Evolutionary conservation across 768 basidiomycete genomes (phyloP).

Genomic region (Rhizopogon sp.): DNA sequence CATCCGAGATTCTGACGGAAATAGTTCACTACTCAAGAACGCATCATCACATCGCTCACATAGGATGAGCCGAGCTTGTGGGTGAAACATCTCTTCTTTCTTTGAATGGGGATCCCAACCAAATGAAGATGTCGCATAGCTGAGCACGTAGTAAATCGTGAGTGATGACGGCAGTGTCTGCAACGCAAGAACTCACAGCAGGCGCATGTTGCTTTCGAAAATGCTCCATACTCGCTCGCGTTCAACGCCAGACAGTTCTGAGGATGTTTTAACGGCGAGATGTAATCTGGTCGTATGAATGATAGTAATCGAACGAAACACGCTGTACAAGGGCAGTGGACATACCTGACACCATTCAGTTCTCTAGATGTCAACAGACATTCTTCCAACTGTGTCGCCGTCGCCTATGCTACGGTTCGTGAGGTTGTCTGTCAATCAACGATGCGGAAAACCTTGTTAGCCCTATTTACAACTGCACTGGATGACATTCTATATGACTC

Average conservation of each 20-base stretch:
- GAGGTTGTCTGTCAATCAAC: not conserved
- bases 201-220: slow-evolving; percentile 56
- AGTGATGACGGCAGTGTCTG: not conserved
- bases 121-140: slow-evolving; percentile 53
- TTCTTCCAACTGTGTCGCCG: slow-evolving; percentile 14
- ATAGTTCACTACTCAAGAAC: slow-evolving; percentile 7
- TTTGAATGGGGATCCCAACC: slow-evolving; percentile 62
- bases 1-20: slow-evolving; percentile 17
- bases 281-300: slow-evolving; percentile 12
- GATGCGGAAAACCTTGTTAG: slow-evolving; percentile 29
- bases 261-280: slow-evolving; percentile 19
- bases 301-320: not conserved
- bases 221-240: slow-evolving; percentile 45
- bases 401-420: slow-evolving; percentile 13
- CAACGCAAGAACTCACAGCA: slow-evolving; percentile 24
- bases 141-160: slow-evolving; percentile 19
- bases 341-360: slow-evolving; percentile 13
- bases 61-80: slow-evolving; percentile 56
- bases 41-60: slow-evolving; percentile 16
- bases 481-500: slow-evolving; percentile 10
- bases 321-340: not conserved
- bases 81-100: slow-evolving; percentile 54
- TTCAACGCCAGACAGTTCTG: slow-evolving; percentile 30
- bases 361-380: slow-evolving; percentile 10
- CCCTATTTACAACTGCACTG: slow-evolving; percentile 18